Percentiles rank a stretch among this genome's conserved stretches.
phyloP scores from a whole-genome alignment of 495 filamentous ascomycete genomes.

The Hypoxylon intermedium region DNA sequence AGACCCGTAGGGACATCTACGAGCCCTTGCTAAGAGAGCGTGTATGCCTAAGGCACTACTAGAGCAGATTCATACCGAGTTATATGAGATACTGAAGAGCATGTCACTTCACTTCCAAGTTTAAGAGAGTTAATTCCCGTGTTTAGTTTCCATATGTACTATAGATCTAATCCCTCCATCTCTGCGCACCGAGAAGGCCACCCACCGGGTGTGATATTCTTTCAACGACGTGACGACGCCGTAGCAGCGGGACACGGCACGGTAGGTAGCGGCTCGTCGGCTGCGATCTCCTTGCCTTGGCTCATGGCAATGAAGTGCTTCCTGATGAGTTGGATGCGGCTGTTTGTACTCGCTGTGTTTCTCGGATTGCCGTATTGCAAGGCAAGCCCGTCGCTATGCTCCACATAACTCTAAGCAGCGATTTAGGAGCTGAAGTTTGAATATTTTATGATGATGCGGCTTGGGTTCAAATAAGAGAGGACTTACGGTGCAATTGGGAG shows the following conservation, averaged over 20 bases:
- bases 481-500: constrained; percentile 57
- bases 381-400: constrained; percentile 54
- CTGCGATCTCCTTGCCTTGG: constrained; percentile 28
- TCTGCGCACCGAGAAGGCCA: too few relatives aligned
- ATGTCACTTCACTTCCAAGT: too few relatives aligned
- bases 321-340: constrained; percentile 50
- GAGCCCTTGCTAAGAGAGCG: too few relatives aligned
- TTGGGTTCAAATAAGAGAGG: neutral
- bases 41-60: too few relatives aligned
- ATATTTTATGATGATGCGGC: neutral
- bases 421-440: neutral
- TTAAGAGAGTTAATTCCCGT: too few relatives aligned
- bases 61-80: too few relatives aligned
- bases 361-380: constrained; percentile 58
- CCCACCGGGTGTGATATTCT: constrained; percentile 1
- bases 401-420: constrained; percentile 44
- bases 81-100: too few relatives aligned
- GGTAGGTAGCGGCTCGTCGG: constrained; percentile 39
- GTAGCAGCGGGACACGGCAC: constrained; percentile 43
- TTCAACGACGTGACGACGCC: constrained; percentile 45
- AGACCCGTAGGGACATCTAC: too few relatives aligned
- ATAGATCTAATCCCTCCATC: too few relatives aligned
- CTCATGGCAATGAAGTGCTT: constrained; percentile 57
- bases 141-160: too few relatives aligned
- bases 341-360: constrained; percentile 51